Percentiles rank a stretch among this genome's conserved stretches.
These are phyloP conservation scores for Lipomyces mesembrius DNA, from an alignment of 805 yeast species.

Conservation along the genomic window DNA sequence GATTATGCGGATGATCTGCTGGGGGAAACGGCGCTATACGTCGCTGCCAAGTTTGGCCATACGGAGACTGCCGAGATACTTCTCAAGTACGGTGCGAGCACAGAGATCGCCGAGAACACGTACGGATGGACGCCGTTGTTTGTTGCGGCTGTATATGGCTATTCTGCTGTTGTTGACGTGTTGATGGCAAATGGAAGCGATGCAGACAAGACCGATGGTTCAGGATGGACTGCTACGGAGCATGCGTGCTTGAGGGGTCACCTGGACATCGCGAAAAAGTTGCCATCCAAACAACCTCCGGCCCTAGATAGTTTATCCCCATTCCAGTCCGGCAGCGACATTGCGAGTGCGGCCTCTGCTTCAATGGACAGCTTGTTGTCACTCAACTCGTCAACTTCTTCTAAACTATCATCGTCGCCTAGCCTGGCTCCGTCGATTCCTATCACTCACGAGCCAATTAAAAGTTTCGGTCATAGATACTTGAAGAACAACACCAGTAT, in stretches of 20 bases:
- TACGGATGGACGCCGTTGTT: slow-evolving; percentile 97
- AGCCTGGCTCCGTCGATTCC: slow-evolving; percentile 27
- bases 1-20: slow-evolving; percentile 62
- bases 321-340: slow-evolving; percentile 15
- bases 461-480: slow-evolving; percentile 84
- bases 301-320: slow-evolving; percentile 24
- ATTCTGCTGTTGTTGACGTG: slow-evolving; percentile 56
- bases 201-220: slow-evolving; percentile 65
- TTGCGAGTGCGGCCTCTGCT: slow-evolving; percentile 33
- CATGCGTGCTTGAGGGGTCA: slow-evolving; percentile 93
- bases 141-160: slow-evolving; percentile 88
- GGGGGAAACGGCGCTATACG: slow-evolving; percentile 84
- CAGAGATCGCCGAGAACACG: slow-evolving; percentile 74
- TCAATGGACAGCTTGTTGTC: slow-evolving; percentile 35
- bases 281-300: slow-evolving; percentile 43
- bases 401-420: slow-evolving; percentile 34
- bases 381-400: slow-evolving; percentile 22
- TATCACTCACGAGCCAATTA: slow-evolving; percentile 56
- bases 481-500: slow-evolving; percentile 65
- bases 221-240: slow-evolving; percentile 98
- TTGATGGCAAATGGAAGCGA: slow-evolving; percentile 61
- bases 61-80: slow-evolving; percentile 58
- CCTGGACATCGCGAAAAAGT: slow-evolving; percentile 64
- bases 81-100: slow-evolving; percentile 67
- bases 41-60: slow-evolving; percentile 71